phyloP scores from a whole-genome alignment of 129 eudicot genomes.

The Heracleum sosnowskyi region DNA sequence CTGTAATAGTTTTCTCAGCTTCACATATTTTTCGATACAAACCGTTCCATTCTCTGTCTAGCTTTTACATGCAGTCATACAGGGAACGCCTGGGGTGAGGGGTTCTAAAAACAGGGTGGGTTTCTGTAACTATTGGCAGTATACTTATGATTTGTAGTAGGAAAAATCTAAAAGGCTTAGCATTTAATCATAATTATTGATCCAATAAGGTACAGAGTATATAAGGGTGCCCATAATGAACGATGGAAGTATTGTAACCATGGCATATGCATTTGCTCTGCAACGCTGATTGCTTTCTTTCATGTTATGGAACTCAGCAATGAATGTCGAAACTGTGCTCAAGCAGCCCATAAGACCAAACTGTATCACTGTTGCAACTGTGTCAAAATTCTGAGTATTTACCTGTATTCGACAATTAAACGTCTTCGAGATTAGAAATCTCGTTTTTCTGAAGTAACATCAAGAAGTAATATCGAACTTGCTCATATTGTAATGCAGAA shows the following conservation, averaged over 20 bases:
- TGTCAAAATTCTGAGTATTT: conserved; percentile 24
- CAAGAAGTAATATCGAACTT: neutral
- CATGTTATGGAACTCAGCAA: conserved; percentile 77
- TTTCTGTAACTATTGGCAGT: neutral
- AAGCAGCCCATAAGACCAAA: conserved; percentile 79
- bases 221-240: conserved; percentile 67
- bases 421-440: neutral
- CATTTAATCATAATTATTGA: conserved; percentile 23
- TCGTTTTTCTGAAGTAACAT: neutral
- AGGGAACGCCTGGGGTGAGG: neutral
- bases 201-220: conserved; percentile 81
- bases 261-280: conserved; percentile 74
- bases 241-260: conserved; percentile 39
- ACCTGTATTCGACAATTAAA: conserved; percentile 29
- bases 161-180: neutral
- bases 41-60: neutral
- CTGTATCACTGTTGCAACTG: conserved; percentile 59
- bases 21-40: neutral
- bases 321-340: conserved; percentile 87
- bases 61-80: neutral
- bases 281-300: conserved; percentile 42
- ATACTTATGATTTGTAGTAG: neutral
- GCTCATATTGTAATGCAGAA: neutral
- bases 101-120: no score
- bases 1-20: neutral